phyloP scores from a whole-genome alignment of 2,329 filamentous ascomycete species.

The Microcyclosporella mali region DNA sequence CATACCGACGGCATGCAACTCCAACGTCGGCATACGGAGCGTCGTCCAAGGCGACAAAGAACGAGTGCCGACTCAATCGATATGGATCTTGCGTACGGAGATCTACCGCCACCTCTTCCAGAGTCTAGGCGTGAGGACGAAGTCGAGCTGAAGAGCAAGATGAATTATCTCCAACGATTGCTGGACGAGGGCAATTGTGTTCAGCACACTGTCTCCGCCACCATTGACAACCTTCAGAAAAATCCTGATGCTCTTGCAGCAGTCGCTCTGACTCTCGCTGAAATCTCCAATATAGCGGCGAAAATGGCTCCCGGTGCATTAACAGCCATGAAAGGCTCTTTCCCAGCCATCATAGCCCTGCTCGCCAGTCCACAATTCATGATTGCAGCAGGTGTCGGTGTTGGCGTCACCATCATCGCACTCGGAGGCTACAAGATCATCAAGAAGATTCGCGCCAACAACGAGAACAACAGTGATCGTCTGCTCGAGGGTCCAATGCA shows the following conservation, averaged over 20 bases:
- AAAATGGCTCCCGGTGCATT: constrained; percentile 83
- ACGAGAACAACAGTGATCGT: constrained; percentile 19
- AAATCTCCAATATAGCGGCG: constrained; percentile 73
- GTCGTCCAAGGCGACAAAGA: constrained; percentile 27
- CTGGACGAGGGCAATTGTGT: constrained; percentile 84
- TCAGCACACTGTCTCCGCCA: constrained; percentile 74
- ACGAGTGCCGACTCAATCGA: constrained; percentile 57
- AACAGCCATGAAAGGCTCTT: constrained; percentile 66
- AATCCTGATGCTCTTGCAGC: constrained; percentile 89
- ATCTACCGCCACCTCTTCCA: constrained; percentile 64
- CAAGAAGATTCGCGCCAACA: constrained; percentile 63
- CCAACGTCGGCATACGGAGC: constrained; percentile 7
- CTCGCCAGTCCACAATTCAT: constrained; percentile 89
- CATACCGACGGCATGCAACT: constrained; percentile 36
- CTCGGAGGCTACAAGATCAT: constrained; percentile 97
- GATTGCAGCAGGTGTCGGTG: constrained; percentile 80
- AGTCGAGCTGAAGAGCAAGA: constrained; percentile 58
- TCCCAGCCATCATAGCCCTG: constrained; percentile 79
- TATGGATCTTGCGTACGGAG: constrained; percentile 87
- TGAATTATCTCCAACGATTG: constrained; percentile 67
- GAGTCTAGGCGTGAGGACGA: constrained; percentile 45
- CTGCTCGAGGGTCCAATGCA: constrained; percentile 9
- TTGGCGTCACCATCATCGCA: constrained; percentile 91
- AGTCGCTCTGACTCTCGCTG: constrained; percentile 84
- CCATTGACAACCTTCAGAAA: constrained; percentile 72